phyloP scores from a whole-genome alignment of 352 stramenopile species.

The Phytophthora agathidicida region DNA sequence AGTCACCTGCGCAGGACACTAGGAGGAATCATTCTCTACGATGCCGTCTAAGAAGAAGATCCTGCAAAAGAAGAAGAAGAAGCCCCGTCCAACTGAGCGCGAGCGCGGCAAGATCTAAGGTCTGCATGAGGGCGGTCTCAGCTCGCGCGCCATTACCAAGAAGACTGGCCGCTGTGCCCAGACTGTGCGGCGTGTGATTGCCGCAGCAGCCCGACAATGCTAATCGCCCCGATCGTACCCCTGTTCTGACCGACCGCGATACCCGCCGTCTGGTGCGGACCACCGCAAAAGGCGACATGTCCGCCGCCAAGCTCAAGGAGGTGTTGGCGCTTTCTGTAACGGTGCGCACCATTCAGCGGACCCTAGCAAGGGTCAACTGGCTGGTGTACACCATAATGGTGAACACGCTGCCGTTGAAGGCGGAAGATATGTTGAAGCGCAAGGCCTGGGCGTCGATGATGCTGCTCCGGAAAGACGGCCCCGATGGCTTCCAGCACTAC shows the following conservation, averaged over 20 bases:
- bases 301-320: conserved; percentile 9
- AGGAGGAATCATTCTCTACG: too few relatives aligned
- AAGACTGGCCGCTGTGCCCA: neutral
- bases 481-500: conserved; percentile 37
- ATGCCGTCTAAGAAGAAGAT: too few relatives aligned
- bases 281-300: neutral
- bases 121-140: neutral
- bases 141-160: neutral
- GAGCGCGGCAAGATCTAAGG: neutral
- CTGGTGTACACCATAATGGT: conserved; percentile 25
- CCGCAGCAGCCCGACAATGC: neutral
- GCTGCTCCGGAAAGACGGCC: conserved; percentile 25
- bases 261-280: neutral
- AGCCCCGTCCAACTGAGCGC: neutral
- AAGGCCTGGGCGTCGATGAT: conserved; percentile 6
- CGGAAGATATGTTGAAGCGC: neutral
- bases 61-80: neutral
- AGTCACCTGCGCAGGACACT: too few relatives aligned
- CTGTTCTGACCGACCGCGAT: neutral
- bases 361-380: conserved; percentile 17
- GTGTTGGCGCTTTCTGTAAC: conserved; percentile 9
- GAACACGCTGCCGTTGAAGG: conserved; percentile 14
- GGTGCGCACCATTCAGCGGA: conserved; percentile 17
- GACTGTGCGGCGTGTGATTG: neutral
- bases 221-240: neutral